phyloP scores from a whole-genome alignment of 768 basidiomycete species.

The Suillus subaureus region DNA sequence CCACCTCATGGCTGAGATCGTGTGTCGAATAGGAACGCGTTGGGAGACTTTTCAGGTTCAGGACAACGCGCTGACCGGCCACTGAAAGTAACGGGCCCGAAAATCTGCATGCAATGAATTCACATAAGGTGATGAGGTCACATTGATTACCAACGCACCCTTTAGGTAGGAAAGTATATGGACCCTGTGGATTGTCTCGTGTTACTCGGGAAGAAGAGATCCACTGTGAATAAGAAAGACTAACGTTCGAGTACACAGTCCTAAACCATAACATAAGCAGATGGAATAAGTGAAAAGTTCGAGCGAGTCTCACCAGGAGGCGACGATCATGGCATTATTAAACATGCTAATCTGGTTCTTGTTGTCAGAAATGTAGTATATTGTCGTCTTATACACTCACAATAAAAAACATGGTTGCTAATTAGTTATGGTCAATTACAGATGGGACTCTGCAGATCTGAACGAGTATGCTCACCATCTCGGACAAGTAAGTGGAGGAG shows the following conservation, averaged over 20 bases:
- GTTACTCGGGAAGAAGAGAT: background rate
- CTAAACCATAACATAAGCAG: background rate
- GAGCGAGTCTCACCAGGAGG: conserved; percentile 10
- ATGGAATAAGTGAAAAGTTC: background rate
- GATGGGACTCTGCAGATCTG: background rate
- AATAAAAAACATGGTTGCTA: conserved; percentile 13
- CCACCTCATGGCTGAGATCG: conserved; percentile 22
- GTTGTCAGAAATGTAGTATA: background rate
- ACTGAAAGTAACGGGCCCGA: conserved; percentile 20
- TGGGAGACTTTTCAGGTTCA: conserved; percentile 21
- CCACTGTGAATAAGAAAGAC: background rate
- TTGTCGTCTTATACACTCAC: background rate
- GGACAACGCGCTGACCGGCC: conserved; percentile 27
- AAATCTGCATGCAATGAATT: conserved; percentile 8
- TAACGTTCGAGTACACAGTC: conserved; percentile 5
- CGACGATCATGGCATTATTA: background rate
- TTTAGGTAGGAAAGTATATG: conserved; percentile 6
- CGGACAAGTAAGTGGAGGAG: conserved; percentile 22
- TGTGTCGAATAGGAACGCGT: conserved; percentile 6
- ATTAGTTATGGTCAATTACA: background rate
- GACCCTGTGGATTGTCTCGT: conserved; percentile 1
- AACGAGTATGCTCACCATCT: conserved; percentile 23
- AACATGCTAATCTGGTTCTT: conserved; percentile 11
- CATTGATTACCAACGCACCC: conserved; percentile 3
- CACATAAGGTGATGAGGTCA: background rate